These are phyloP conservation scores for Botrytis sinoallii DNA, from an alignment of 2,329 filamentous ascomycete species.

Conservation along the genomic window DNA sequence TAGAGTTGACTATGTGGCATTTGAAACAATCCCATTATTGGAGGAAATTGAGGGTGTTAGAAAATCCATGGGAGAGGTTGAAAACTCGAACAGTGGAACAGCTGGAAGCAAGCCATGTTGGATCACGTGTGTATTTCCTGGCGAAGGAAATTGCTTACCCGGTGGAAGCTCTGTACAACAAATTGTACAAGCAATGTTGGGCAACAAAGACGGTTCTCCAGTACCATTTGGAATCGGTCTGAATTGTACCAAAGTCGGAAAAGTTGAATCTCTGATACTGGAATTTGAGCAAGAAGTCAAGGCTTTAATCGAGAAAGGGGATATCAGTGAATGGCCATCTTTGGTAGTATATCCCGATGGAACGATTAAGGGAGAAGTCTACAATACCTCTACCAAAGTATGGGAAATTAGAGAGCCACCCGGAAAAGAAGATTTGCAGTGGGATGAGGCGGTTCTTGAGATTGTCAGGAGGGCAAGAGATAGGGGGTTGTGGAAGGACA, in stretches of 20 bases:
- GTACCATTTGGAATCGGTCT: conserved; percentile 62
- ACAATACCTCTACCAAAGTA: conserved; percentile 59
- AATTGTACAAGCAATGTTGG: conserved; percentile 43
- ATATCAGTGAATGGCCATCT: conserved; percentile 44
- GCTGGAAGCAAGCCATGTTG: conserved; percentile 42
- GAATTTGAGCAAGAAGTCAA: conserved; percentile 51
- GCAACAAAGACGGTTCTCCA: conserved; percentile 21
- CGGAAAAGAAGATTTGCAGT: conserved; percentile 25
- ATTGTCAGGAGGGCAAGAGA: conserved; percentile 36
- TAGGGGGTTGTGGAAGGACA: conserved; percentile 33
- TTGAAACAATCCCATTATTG: conserved; percentile 63
- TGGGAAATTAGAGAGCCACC: conserved; percentile 47
- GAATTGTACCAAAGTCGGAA: conserved; percentile 66
- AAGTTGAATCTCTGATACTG: conserved; percentile 54
- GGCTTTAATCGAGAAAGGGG: conserved; percentile 41
- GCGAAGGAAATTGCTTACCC: conserved; percentile 50
- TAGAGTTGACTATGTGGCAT: conserved; percentile 53
- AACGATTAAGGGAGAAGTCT: conserved; percentile 61
- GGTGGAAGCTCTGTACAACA: conserved; percentile 51
- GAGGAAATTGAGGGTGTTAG: conserved; percentile 61
- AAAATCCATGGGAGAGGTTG: conserved; percentile 37
- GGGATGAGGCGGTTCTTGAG: conserved; percentile 40
- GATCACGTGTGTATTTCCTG: conserved; percentile 62
- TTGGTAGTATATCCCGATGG: conserved; percentile 67
- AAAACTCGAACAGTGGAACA: background rate